phyloP scores from a whole-genome alignment of 495 filamentous ascomycete genomes.

The Parmelia sp. region DNA sequence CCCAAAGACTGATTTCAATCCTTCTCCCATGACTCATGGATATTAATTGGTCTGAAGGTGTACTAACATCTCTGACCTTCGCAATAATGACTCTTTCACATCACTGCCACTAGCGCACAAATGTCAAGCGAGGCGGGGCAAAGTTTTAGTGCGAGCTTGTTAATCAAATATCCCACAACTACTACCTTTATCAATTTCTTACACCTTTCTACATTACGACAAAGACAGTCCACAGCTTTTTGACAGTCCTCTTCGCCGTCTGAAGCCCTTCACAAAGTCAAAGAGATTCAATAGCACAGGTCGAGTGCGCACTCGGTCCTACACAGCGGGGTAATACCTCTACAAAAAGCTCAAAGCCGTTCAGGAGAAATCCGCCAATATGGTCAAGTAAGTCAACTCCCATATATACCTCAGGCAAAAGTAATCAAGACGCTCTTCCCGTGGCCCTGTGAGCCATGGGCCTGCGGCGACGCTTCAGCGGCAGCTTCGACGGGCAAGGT shows the following conservation, averaged over 20 bases:
- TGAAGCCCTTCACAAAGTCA: conserved; percentile 10
- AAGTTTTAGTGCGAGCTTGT: conserved; percentile 23
- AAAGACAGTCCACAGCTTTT: conserved; percentile 4
- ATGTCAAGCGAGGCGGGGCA: conserved; percentile 25
- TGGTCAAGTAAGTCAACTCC: conserved; percentile 90
- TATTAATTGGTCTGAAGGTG: too few species aligned
- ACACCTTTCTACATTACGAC: conserved; percentile 1
- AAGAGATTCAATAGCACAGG: conserved; percentile 27
- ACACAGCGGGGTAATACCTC: conserved; percentile 29
- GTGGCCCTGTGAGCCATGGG: not conserved
- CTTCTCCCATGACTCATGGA: conserved; percentile 1
- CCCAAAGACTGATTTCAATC: not conserved
- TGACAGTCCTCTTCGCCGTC: not conserved
- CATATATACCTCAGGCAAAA: not conserved
- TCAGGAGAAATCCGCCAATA: conserved; percentile 75
- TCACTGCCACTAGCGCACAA: conserved; percentile 12
- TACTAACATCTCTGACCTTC: not conserved
- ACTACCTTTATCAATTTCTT: not conserved
- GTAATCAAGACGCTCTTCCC: not conserved
- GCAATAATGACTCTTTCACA: conserved; percentile 3
- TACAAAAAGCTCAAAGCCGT: conserved; percentile 34
- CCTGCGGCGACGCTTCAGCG: not conserved
- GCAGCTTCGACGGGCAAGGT: not conserved
- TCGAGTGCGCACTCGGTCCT: conserved; percentile 47
- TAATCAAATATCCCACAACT: conserved; percentile 19